phyloP scores from a whole-genome alignment of 1,284 basidiomycete species.

The Clitocybe nebularis region DNA sequence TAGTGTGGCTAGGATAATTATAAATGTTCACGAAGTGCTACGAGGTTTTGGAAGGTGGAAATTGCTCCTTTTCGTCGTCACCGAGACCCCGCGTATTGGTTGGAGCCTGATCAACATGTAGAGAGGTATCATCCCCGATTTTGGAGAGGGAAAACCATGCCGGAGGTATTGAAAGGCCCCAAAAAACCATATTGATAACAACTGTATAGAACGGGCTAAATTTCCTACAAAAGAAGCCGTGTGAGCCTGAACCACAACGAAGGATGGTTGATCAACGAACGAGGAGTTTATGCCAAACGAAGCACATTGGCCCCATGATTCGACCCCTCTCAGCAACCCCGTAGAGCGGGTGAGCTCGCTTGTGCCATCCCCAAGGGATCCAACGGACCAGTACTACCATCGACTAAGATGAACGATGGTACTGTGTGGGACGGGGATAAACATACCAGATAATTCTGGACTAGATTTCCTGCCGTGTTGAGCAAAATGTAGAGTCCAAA shows the following conservation, averaged over 20 bases:
- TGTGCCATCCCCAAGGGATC: constrained; percentile 18
- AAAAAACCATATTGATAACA: constrained; percentile 17
- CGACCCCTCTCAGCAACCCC: constrained; percentile 16
- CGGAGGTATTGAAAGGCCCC: constrained; percentile 14
- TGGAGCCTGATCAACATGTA: no score
- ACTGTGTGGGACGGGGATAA: not conserved
- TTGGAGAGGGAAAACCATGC: constrained; percentile 13
- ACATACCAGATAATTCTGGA: constrained; percentile 19
- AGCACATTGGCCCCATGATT: constrained; percentile 19
- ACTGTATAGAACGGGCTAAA: constrained; percentile 18
- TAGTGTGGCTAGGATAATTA: no score
- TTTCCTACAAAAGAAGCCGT: constrained; percentile 7
- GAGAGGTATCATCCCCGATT: constrained; percentile 11
- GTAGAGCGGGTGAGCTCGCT: constrained; percentile 17
- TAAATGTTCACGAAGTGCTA: no score
- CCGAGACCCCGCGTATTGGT: no score
- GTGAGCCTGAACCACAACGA: no score
- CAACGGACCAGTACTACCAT: constrained; percentile 19
- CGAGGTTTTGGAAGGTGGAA: no score
- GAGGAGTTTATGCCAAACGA: constrained; percentile 21
- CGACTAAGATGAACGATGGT: not conserved
- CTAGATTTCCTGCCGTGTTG: constrained; percentile 16
- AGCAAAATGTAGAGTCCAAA: constrained; percentile 19
- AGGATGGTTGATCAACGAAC: constrained; percentile 12
- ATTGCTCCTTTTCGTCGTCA: no score